A percentile compares a stretch with the other conserved stretches of the same genome.
Conservation (phyloP, 164 flowering plant species). For the Annona squamosa region DNA sequence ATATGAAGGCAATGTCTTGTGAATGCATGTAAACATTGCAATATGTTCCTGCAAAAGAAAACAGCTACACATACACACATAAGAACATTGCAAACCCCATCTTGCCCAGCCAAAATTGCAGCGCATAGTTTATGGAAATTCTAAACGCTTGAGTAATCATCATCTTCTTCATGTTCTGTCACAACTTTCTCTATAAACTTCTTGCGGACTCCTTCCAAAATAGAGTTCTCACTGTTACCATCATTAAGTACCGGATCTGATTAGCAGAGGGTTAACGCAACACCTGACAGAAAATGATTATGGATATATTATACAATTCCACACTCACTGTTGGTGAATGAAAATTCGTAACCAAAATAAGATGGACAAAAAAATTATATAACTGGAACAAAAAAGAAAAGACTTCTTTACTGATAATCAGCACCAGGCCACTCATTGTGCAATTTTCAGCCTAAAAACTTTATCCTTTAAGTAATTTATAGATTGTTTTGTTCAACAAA, state of each 20-base stretch:
- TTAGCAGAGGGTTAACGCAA: conserved; percentile 73
- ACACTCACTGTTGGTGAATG: not conserved
- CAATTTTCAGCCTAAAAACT: not conserved
- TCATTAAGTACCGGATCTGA: conserved; percentile 84
- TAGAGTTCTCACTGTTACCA: conserved; percentile 57
- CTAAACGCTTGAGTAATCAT: conserved; percentile 63
- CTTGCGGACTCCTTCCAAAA: conserved; percentile 59
- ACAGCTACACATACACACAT: no score
- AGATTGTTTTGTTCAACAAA: not conserved
- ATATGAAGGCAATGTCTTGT: no score
- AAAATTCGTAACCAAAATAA: not conserved
- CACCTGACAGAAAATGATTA: conserved; percentile 36
- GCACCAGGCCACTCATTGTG: not conserved
- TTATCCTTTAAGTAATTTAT: not conserved
- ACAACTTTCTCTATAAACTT: conserved; percentile 71
- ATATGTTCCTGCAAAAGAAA: no score
- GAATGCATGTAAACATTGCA: no score
- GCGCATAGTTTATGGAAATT: not conserved
- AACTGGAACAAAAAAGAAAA: not conserved
- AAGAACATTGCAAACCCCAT: no score
- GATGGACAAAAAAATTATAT: not conserved
- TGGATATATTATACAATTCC: not conserved
- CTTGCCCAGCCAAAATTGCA: no score
- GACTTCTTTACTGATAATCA: no score
- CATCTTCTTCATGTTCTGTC: conserved; percentile 63